Evolutionary conservation across 176 grass and related monocot genomes (phyloP).

Genomic region (Eragrostis nindensis): DNA sequence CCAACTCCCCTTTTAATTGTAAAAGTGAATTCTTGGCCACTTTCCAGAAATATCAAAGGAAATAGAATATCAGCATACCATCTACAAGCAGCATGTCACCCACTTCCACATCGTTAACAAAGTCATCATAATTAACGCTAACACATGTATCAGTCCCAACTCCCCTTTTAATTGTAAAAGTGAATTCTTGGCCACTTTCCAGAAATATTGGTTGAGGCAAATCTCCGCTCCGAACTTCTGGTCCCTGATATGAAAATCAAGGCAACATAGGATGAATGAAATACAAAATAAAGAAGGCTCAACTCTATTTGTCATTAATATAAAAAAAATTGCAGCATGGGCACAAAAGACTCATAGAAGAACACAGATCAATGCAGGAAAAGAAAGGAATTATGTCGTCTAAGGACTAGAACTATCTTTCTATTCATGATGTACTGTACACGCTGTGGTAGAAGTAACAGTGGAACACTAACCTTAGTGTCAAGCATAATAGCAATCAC

Average conservation of each 20-base stretch:
- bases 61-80: slow-evolving; percentile 50
- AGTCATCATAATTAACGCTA: slow-evolving; percentile 96
- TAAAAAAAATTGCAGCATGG: slow-evolving; percentile 23
- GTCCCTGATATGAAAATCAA: slow-evolving; percentile 71
- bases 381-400: background rate
- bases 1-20: slow-evolving; percentile 87
- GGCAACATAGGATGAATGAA: slow-evolving; percentile 22
- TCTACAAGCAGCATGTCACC: slow-evolving; percentile 98
- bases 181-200: slow-evolving; percentile 72
- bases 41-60: slow-evolving; percentile 48
- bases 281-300: slow-evolving; percentile 19
- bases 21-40: slow-evolving; percentile 86
- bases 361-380: slow-evolving; percentile 31
- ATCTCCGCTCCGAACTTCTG: slow-evolving; percentile 96
- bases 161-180: slow-evolving; percentile 84
- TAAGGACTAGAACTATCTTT: slow-evolving; percentile 1
- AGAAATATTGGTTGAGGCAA: slow-evolving; percentile 83
- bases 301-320: slow-evolving; percentile 7
- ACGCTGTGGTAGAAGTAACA: slow-evolving; percentile 27
- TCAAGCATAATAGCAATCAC: slow-evolving; percentile 97
- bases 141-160: slow-evolving; percentile 91
- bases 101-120: slow-evolving; percentile 93
- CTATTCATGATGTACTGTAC: slow-evolving; percentile 24
- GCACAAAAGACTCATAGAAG: background rate
- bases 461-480: slow-evolving; percentile 83